These are phyloP conservation scores for Linum trigynum DNA, from an alignment of 345 rosid species.

Conservation along the genomic window DNA sequence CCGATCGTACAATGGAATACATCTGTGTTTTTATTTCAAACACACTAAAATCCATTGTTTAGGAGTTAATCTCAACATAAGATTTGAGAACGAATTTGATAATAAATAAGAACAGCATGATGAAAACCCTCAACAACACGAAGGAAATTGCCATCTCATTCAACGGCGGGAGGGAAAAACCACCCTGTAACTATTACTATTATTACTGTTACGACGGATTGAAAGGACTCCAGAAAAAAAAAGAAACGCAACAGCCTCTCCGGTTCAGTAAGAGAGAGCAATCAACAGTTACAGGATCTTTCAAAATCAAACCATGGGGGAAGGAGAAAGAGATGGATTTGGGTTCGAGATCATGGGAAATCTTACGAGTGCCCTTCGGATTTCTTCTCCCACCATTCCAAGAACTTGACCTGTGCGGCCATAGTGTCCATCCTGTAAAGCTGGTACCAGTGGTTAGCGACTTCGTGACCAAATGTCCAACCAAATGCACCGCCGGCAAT, in stretches of 20 bases:
- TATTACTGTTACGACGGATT: too few species aligned
- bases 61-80: too few species aligned
- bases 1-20: too few species aligned
- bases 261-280: not conserved
- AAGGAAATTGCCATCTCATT: not conserved
- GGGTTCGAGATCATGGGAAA: not conserved
- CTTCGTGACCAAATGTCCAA: conserved; percentile 81
- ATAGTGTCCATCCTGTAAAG: conserved; percentile 81
- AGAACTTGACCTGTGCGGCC: conserved; percentile 76
- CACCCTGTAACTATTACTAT: not conserved
- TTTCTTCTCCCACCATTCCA: conserved; percentile 93
- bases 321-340: not conserved
- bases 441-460: conserved; percentile 60
- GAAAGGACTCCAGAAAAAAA: not conserved
- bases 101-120: too few species aligned
- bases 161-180: not conserved
- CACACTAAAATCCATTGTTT: too few species aligned
- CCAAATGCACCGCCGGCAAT: conserved; percentile 82
- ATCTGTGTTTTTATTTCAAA: too few species aligned
- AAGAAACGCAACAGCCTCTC: not conserved
- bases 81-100: too few species aligned
- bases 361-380: conserved; percentile 25
- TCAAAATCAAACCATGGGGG: not conserved
- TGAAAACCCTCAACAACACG: too few species aligned
- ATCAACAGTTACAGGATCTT: not conserved